These are phyloP conservation scores for Naganishia friedmannii DNA, from an alignment of 768 basidiomycete genomes.

Conservation along the genomic window DNA sequence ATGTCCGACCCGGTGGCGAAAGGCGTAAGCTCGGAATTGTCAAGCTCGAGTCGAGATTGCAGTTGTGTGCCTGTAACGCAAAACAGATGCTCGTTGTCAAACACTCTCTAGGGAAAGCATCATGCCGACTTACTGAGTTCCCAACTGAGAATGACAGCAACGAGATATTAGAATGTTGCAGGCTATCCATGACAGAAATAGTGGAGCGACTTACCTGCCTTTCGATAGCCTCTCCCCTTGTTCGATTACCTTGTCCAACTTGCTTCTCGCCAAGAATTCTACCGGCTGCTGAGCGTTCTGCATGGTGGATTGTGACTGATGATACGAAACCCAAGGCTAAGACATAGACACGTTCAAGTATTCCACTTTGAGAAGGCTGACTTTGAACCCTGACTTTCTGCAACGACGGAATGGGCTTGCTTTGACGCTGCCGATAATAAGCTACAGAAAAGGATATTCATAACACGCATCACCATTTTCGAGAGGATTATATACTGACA, in stretches of 20 bases:
- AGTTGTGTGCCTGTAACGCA: background rate
- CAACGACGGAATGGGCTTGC: no score
- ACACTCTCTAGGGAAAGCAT: no score
- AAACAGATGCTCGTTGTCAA: no score
- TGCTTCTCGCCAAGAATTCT: background rate
- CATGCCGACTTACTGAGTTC: background rate
- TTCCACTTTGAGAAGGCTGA: no score
- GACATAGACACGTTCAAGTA: no score
- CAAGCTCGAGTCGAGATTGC: slow-evolving; percentile 9
- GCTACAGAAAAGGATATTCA: background rate
- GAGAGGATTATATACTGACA: background rate
- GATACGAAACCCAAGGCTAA: background rate
- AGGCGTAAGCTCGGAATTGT: slow-evolving; percentile 7
- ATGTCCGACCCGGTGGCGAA: background rate
- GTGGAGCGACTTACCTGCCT: background rate
- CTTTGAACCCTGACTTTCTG: no score
- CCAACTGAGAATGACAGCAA: background rate
- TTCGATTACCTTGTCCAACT: background rate
- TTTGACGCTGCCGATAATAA: background rate
- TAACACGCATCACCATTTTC: background rate
- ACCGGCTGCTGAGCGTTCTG: background rate
- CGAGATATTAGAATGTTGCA: background rate
- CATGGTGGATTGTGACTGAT: background rate
- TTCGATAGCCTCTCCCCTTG: background rate
- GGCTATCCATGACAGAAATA: background rate